Percentiles rank a stretch among this genome's conserved stretches.
phyloP scores from a whole-genome alignment of 2,329 filamentous ascomycete species.

The Stenocarpella maydis region DNA sequence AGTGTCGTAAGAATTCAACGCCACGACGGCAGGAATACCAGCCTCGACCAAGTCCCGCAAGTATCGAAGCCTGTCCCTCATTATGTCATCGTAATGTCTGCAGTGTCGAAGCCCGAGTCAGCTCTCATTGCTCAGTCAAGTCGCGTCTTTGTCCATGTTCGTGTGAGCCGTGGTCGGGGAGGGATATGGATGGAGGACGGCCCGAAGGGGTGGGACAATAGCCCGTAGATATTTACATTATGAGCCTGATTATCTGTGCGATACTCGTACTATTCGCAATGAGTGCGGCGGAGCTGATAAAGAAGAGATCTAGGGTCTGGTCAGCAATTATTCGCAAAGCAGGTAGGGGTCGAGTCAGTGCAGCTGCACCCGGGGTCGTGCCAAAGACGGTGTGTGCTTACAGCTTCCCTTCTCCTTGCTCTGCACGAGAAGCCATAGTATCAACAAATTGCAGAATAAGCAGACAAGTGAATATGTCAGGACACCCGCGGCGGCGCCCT shows the following conservation, averaged over 20 bases:
- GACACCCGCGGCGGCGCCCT: slow-evolving; percentile 26
- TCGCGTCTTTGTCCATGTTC: background rate
- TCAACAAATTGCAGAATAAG: slow-evolving; percentile 19
- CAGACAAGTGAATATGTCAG: slow-evolving; percentile 20
- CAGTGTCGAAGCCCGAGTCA: background rate
- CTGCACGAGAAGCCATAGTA: slow-evolving; percentile 34
- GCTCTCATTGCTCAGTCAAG: background rate
- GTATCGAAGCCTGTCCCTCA: slow-evolving; percentile 21
- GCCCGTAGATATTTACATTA: slow-evolving; percentile 11
- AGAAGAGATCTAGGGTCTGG: slow-evolving; percentile 24
- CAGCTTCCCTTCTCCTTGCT: slow-evolving; percentile 34
- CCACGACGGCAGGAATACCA: slow-evolving; percentile 11
- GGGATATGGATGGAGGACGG: background rate
- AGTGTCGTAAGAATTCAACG: background rate
- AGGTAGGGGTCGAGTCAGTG: background rate
- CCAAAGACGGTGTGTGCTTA: background rate
- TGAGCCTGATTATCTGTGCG: slow-evolving; percentile 22
- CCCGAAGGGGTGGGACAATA: background rate
- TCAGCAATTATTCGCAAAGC: background rate
- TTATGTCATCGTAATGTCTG: slow-evolving; percentile 33
- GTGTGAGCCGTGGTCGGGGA: background rate
- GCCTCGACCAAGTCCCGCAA: background rate
- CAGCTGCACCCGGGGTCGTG: background rate
- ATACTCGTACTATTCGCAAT: slow-evolving; percentile 31
- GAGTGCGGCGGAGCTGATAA: slow-evolving; percentile 13